Evolutionary conservation across 352 stramenopile species (phyloP).

Genomic region (Pythium apleroticum): DNA sequence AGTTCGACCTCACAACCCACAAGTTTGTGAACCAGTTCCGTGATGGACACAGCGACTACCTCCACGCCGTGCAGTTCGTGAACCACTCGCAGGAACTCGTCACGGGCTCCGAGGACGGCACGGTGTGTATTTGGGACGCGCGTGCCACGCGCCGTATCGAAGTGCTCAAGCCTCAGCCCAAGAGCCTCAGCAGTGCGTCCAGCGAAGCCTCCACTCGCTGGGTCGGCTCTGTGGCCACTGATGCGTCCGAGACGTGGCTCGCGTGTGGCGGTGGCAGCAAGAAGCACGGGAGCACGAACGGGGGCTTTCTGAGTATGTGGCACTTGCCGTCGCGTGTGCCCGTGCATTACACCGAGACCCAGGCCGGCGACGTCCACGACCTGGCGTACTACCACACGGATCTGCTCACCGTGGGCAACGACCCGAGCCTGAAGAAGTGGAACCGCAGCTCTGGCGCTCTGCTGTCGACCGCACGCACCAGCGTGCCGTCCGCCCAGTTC

Average conservation of each 20-base stretch:
- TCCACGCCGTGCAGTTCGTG: conserved; percentile 64
- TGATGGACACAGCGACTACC: conserved; percentile 55
- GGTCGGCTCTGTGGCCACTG: conserved; percentile 61
- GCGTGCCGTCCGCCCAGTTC: conserved; percentile 60
- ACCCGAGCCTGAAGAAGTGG: conserved; percentile 67
- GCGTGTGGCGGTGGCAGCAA: conserved; percentile 55
- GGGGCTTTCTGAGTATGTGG: conserved; percentile 75
- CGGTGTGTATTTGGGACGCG: conserved; percentile 73
- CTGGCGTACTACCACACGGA: conserved; percentile 73
- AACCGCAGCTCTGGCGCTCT: conserved; percentile 69
- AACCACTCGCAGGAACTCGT: conserved; percentile 71
- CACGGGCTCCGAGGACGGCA: conserved; percentile 68
- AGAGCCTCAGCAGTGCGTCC: conserved; percentile 7
- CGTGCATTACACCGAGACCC: conserved; percentile 60
- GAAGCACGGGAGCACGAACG: conserved; percentile 27
- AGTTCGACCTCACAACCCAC: conserved; percentile 55
- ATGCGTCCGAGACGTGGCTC: conserved; percentile 76
- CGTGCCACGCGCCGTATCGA: conserved; percentile 53
- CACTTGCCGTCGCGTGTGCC: conserved; percentile 72
- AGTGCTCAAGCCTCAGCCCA: conserved; percentile 49
- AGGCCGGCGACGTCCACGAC: conserved; percentile 57
- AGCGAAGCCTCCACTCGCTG: conserved; percentile 27
- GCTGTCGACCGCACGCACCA: conserved; percentile 53
- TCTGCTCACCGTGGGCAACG: conserved; percentile 70
- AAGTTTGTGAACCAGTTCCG: conserved; percentile 51